Evolutionary conservation across 129 eudicot species (phyloP).

Genomic region (Escallonia rubra): DNA sequence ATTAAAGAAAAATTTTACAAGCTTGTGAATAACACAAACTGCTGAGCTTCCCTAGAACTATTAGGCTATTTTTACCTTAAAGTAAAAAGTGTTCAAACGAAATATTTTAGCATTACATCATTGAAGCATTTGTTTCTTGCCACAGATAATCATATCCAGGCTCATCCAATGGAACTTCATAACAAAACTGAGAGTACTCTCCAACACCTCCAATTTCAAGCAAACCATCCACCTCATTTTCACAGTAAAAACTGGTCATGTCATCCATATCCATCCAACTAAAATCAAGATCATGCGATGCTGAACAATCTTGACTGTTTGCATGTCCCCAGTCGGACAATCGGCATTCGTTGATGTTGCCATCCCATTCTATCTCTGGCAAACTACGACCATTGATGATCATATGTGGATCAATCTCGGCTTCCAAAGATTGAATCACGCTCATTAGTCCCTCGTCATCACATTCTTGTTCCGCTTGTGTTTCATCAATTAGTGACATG

Average conservation of each 20-base stretch:
- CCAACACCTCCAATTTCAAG: conserved; percentile 24
- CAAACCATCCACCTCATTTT: conserved; percentile 12
- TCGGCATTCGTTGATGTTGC: not conserved
- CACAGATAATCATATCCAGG: conserved; percentile 34
- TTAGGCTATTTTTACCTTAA: no score
- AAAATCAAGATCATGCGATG: conserved; percentile 24
- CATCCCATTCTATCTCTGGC: conserved; percentile 28
- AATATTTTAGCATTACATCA: not conserved
- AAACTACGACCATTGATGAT: conserved; percentile 22
- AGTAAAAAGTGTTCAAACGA: not conserved
- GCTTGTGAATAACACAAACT: no score
- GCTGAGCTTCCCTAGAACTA: no score
- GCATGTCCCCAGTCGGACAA: conserved; percentile 3
- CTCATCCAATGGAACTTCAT: conserved; percentile 33
- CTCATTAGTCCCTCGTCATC: conserved; percentile 44
- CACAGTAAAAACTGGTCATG: conserved; percentile 22
- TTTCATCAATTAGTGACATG: conserved; percentile 62
- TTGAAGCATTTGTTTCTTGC: conserved; percentile 27
- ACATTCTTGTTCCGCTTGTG: conserved; percentile 38
- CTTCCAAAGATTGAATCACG: conserved; percentile 59
- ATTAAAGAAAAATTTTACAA: no score
- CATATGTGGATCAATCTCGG: conserved; percentile 39
- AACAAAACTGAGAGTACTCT: conserved; percentile 26
- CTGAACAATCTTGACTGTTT: conserved; percentile 16
- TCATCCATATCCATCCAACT: conserved; percentile 61